phyloP scores from a whole-genome alignment of 495 filamentous ascomycete species.

The Terfezia claveryi region DNA sequence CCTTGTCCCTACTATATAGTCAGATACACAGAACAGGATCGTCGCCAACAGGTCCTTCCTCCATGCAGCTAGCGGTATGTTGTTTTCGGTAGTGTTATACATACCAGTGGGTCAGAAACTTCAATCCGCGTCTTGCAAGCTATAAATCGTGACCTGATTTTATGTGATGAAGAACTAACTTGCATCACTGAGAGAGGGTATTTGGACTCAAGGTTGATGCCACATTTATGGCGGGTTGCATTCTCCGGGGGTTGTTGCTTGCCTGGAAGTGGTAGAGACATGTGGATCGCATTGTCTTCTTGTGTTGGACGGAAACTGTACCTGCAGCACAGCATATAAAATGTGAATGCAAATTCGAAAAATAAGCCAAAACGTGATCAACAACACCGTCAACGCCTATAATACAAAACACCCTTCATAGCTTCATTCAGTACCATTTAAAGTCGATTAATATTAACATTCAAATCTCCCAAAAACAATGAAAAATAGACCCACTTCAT shows the following conservation, averaged over 20 bases:
- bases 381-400: too few species aligned
- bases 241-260: not conserved
- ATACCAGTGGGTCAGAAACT: not conserved
- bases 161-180: not conserved
- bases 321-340: not conserved
- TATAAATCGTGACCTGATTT: not conserved
- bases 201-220: not conserved
- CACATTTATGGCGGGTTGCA: not conserved
- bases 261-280: not conserved
- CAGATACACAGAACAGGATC: too few species aligned
- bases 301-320: not conserved
- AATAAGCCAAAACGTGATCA: too few species aligned
- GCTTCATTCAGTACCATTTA: too few species aligned
- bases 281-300: not conserved
- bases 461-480: not conserved
- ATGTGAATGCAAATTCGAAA: too few species aligned
- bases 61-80: not conserved
- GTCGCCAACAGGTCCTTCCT: not conserved
- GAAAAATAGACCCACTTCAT: not conserved
- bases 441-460: too few species aligned
- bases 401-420: too few species aligned
- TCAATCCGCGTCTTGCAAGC: not conserved
- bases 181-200: not conserved
- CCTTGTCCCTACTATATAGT: not conserved
- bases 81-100: not conserved